Conservation (phyloP, 352 stramenopile species). For the Pythium graminicola region DNA sequence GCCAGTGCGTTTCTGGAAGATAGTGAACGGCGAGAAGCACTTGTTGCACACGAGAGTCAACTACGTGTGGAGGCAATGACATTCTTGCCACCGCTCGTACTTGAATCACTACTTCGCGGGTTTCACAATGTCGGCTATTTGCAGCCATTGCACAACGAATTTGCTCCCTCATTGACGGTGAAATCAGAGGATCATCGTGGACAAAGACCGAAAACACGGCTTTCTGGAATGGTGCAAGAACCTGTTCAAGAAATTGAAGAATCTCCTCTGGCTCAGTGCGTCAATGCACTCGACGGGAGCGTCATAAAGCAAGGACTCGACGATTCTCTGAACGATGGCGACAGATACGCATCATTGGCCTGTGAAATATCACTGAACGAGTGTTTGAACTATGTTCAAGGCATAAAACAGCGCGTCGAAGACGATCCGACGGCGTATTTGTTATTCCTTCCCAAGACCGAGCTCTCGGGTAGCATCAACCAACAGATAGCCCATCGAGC, state of each 20-base stretch:
- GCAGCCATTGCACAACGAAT: constrained; percentile 36
- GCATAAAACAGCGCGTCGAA: constrained; percentile 15
- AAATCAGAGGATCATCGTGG: not conserved
- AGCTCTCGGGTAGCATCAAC: not conserved
- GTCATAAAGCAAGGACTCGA: too few species aligned
- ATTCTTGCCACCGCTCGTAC: constrained; percentile 50
- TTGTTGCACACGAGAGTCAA: constrained; percentile 57
- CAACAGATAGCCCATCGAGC: not conserved
- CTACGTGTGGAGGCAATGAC: constrained; percentile 56
- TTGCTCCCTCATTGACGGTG: not conserved
- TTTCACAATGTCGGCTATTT: constrained; percentile 61
- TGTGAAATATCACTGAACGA: constrained; percentile 6
- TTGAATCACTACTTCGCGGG: constrained; percentile 58
- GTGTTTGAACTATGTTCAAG: constrained; percentile 1
- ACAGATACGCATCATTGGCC: not conserved
- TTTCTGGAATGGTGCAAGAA: not conserved
- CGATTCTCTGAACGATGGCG: too few species aligned
- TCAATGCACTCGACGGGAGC: too few species aligned
- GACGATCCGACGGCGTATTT: constrained; percentile 19
- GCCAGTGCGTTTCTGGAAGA: constrained; percentile 44
- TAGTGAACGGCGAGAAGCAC: constrained; percentile 36
- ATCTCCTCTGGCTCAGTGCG: not conserved
- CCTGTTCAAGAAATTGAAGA: not conserved
- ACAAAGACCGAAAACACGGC: not conserved
- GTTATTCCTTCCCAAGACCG: constrained; percentile 12